Evolutionary conservation across 768 basidiomycete species (phyloP), one percentile per base, ranked within the genome.

Genomic region (Mycena amicta): DNA sequence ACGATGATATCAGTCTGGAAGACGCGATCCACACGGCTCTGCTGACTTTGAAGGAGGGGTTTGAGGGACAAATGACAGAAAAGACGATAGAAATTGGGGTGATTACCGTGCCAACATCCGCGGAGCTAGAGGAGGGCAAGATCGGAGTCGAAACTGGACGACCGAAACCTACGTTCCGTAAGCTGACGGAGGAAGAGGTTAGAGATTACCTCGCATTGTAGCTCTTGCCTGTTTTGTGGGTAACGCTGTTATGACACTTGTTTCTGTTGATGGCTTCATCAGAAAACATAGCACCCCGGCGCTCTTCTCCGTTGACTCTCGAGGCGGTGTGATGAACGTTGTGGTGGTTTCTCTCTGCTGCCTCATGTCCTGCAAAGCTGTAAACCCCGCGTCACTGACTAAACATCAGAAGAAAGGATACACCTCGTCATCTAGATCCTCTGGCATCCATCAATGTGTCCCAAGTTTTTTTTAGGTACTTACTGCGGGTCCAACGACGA

Each of bases 61-160:
- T 98, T 68, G 97, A 99, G 75, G 97, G 97, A n/a, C 93, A 98
- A 71, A 98, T 99, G 96, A 98, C 96, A 27, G 97, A 98, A 77
- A 95, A 97, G 80, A 99, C 97, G 46, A 97, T 99, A 69, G 97
- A 99, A 77, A 93, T 99, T 52, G 97, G 97, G 30, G 88, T 99
- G 39, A 85, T 98, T 63, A 96, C 94, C 50, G 90, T 95, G 16
- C 93, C 94, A 6, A 90, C 89, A 13, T 70, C 82, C 57, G 77
- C 80, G 61, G 87, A 88, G 56, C 78, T 88, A 33, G 88, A 89
- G 67, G 85, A 83, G 39, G 88, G 84, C 43, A 87, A 88, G 75
- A 78, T 88, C 64, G 86, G 87, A 45, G 84, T 81, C 53, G 83
- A 78, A 66, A 88, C 83, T 23, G 87, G 83, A 45, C 81, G 90